Base-by-base conservation (phyloP, 331 rosid species). In the Malus hybrid region DNA sequence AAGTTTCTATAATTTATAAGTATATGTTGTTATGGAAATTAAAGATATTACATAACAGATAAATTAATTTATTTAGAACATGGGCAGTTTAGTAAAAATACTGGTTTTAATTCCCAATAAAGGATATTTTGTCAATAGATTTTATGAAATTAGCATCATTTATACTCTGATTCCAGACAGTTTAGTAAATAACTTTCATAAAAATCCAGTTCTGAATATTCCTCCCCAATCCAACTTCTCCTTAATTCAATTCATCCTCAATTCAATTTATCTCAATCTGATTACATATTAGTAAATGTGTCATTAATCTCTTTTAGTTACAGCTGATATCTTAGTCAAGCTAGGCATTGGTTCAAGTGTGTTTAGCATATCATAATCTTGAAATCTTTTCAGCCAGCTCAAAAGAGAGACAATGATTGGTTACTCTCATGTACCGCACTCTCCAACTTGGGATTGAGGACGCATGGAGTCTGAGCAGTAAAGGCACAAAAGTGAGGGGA, bases 381-480 rank as follows among this genome's bases (percentile, higher is more conserved):
- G 22, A 39, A 24, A 71, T 53, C 42, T 29, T 50, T 7, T 62
- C 68, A 30, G 39, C 58, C 78, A 82, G 73, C 76, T 61, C 69
- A 72, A 52, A 72, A 78, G 69, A 68, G 80, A 48, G 29, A 9
- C 74, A 44, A 77, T 74, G 82, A 82, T 73, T 53, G 65, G 74
- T 55, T 39, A 20, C 82, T 73, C 61, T 73, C 61, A 19, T 28
- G 33, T 79, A 63, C 79, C 74, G 60, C 65, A 68, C 74, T 68
- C 63, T 82, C 63, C 79, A 82, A 57, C 79, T 77, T 73, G 77
- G 77, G 76, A 77, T 68, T 67, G 75, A 70, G 67, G 63, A 77
- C 71, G 66, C 74, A 80, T 70, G 77, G 77, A 71, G 63, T 5
- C 78, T 71, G 74, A 76, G 71, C 71, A 58, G 81, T 77, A 72